Evolutionary conservation across 139 green algal species (phyloP), one percentile per base, ranked within the genome.

Genomic region (Haematococcus lacustris): DNA sequence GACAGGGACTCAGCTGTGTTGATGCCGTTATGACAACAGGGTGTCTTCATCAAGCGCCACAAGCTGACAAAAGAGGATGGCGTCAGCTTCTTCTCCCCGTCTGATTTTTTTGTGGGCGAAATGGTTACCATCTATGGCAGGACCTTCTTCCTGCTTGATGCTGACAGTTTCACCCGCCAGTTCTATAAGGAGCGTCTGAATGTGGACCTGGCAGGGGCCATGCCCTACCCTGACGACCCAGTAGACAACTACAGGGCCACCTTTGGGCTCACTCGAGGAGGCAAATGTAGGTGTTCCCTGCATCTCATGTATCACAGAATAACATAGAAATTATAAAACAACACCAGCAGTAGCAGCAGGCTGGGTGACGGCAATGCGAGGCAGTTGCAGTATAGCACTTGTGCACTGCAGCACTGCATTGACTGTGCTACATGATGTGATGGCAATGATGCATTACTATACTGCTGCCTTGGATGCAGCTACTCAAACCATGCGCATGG

Each of bases 41-140:
- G 91, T 39, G 81, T 88, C 7, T 91, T 96, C 73, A 80, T 96
- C 33, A 92, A 89, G 82, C 84, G 92, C 32, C 89, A 95, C 77
- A 82, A 82, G 65, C 75, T 93, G 3, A 78, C 74, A 2, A 91
- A 89, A 65, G 76, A 85, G 3, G 81, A 85, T 51, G 79, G 81
- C 50, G 67, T 72, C 13, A 68, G 68, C 33, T 78, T 75, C 53
- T 80, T 90, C 60, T 80, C 33, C 3, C 69, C 82, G 3, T 30
- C 35, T 3, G 89, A 96, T 78, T 85, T 98, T 28, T 37, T 51
- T 3, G 85, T 97, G 3, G 93, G 93, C 1, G 60, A 77, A n/a
- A 78, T 77, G 1, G 73, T 94, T 2, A 83, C 63, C 17, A 71
- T 97, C 21, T 96, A 97, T 66, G 92, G 88, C 2, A 78, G 83